Base-by-base conservation (phyloP, 306 rosid genomes). In the Prosopis cineraria region DNA sequence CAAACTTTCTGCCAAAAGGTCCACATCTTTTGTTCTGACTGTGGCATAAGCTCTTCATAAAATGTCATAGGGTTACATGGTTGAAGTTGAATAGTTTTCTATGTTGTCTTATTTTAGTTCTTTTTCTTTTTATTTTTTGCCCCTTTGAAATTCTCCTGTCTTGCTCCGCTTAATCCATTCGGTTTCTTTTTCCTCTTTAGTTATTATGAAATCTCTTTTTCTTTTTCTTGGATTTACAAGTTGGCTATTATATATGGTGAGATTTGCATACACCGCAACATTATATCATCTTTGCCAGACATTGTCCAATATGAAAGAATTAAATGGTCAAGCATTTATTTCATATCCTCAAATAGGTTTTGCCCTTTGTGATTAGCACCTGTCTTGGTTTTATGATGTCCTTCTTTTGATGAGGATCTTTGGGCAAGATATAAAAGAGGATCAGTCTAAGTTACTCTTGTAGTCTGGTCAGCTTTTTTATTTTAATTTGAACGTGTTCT, bases 281-380 rank as follows among this genome's bases (percentile, higher is more conserved):
- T 17, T 59, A 67, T 52, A 45, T 22, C 1, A 24, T 75, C 37
- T 20, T 31, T 43, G 63, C 41, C 7, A 29, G 55, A 17, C 19
- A 6, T 73, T 29, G 33, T 10, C 16, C 9, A n/a, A 29, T 4
- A 12, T 59, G 60, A 43, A 74, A 75, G 33, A 13, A 30, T 25
- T 37, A 24, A 55, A 36, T 73, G 39, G 68, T 8, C 39, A 73
- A 73, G 53, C 36, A 62, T 63, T 62, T 34, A 44, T 45, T 43
- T 4, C 58, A 43, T 62, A 29, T 16, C 19, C 34, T 10, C 34
- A 76, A 37, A 16, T 10, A 76, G 53, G 30, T 76, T 66, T 16
- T 77, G 29, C 37, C 29, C 70, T 30, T 27, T 16, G 27, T 69
- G 36, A 74, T 56, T 29, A 8, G 73, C 34, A 52, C 17, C 25